A percentile compares a stretch with the other conserved stretches of the same genome.
Evolutionary conservation across 2,329 filamentous ascomycete genomes (phyloP).

Genomic region (Gremmenia infestans): DNA sequence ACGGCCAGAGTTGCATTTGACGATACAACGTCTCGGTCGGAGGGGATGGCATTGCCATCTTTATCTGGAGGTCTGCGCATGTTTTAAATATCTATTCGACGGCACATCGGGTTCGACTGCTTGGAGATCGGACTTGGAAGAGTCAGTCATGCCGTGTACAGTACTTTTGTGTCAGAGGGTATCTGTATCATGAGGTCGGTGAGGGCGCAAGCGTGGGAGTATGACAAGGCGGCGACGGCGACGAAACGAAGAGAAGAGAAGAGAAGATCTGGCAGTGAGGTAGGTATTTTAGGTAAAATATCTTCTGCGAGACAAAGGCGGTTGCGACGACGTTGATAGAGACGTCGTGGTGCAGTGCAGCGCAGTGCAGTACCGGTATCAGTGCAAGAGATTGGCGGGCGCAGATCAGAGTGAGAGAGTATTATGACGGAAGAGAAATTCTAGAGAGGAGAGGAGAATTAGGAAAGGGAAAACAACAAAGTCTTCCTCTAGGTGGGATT

Average conservation of each 20-base stretch:
- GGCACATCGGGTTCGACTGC: conserved; percentile 13
- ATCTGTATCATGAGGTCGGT: conserved; percentile 4
- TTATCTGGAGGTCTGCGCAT: conserved; percentile 32
- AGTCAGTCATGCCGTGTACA: background rate
- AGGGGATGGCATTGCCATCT: conserved; percentile 19
- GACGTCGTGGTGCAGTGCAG: too few relatives aligned
- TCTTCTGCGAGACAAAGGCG: background rate
- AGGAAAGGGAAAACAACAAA: too few relatives aligned
- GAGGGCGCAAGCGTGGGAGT: background rate
- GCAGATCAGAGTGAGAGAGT: too few relatives aligned
- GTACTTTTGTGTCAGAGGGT: background rate
- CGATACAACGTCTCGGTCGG: conserved; percentile 29
- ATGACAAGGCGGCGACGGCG: conserved; percentile 7
- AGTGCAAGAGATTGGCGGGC: too few relatives aligned
- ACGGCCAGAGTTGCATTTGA: conserved; percentile 32
- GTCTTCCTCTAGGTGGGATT: too few relatives aligned
- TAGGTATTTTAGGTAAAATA: background rate
- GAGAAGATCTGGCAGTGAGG: background rate
- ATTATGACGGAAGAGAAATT: too few relatives aligned
- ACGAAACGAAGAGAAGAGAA: background rate
- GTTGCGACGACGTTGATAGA: too few relatives aligned
- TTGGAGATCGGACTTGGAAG: conserved; percentile 7
- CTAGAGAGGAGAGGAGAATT: too few relatives aligned
- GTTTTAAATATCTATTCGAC: conserved; percentile 13
- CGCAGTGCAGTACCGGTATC: too few relatives aligned